These are phyloP conservation scores for Geotrichum reessii DNA, from an alignment of 1,139 yeast species.

Conservation along the genomic window DNA sequence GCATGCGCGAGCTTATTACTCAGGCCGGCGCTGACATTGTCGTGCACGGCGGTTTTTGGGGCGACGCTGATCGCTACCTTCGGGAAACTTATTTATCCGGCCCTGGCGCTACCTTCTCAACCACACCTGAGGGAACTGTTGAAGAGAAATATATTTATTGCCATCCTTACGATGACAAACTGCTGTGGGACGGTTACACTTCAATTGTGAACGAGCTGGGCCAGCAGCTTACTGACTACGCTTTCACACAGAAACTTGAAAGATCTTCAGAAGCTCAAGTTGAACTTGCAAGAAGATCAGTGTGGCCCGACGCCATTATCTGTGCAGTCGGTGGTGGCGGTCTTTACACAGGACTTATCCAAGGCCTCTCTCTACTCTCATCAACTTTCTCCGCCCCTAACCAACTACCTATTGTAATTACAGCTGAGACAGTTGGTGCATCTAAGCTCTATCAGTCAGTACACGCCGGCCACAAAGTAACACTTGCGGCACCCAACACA, in stretches of 20 bases:
- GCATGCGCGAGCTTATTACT: conserved; percentile 40
- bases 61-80: conserved; percentile 58
- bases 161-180: conserved; percentile 63
- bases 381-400: too few species aligned
- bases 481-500: conserved; percentile 4
- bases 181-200: conserved; percentile 66
- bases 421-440: conserved; percentile 52
- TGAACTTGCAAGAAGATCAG: conserved; percentile 9
- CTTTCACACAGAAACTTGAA: conserved; percentile 24
- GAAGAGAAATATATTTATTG: conserved; percentile 48
- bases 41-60: conserved; percentile 53
- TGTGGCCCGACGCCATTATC: conserved; percentile 51
- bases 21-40: conserved; percentile 51
- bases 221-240: conserved; percentile 35
- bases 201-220: conserved; percentile 54
- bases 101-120: not conserved
- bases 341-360: conserved; percentile 51
- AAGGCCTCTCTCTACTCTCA: too few species aligned
- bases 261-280: conserved; percentile 10
- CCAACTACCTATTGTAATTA: conserved; percentile 1
- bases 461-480: conserved; percentile 3
- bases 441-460: conserved; percentile 38
- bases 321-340: conserved; percentile 79
- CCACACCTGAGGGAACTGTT: conserved; percentile 10
- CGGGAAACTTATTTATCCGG: conserved; percentile 37